Base-by-base conservation (phyloP, 2,329 filamentous ascomycete genomes). In the Sporothrix dimorphospora region DNA sequence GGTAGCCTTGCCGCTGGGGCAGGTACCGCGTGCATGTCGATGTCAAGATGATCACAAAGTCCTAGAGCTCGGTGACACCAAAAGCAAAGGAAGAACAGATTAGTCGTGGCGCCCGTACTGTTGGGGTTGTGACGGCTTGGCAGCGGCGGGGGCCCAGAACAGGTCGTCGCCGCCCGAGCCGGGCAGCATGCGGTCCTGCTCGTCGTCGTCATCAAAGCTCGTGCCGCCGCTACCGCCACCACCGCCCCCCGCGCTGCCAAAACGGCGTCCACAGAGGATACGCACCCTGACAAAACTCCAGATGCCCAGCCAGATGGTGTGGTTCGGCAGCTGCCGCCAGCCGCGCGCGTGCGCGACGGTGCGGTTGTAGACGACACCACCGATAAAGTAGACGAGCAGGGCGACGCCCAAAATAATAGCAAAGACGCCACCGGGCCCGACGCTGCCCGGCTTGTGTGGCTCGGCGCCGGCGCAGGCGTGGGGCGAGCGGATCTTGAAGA, bases 281-380 rank as follows among this genome's bases (percentile, higher is more conserved):
- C 88, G 84, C 88, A 96, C 95, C 85, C 88, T 91, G 78, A 97
- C 83, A 80, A 97, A 97, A 76, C 87, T 90, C 82, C 92, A 90
- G 74, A 98, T 92, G 71, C 94, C 91, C 40, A 93, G 90, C 96
- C 96, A 99, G 76, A 98, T 88, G 77, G 89, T 90, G 83, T 96
- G 98, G 83, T 99, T 98, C 70, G 96, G 96, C 76, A 98, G 84
- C 81, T 99, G 96, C 76, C 93, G 89, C 96, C 95, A 98, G 65
- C 96, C 96, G 74, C 96, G 88, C 77, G 97, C 94, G 80, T 99
- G 93, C 82, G 94, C 91, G 72, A 99, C 94, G 42, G 94, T 97
- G 73, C 96, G 90, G 81, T 98, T 95, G 84, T 98, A 99, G 75
- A 97, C 94, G 77, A 97, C 92, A 78, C 96, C 96, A 76, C 96